phyloP scores from a whole-genome alignment of 2,329 filamentous ascomycete genomes.

The Tolypocladium endophyticum region DNA sequence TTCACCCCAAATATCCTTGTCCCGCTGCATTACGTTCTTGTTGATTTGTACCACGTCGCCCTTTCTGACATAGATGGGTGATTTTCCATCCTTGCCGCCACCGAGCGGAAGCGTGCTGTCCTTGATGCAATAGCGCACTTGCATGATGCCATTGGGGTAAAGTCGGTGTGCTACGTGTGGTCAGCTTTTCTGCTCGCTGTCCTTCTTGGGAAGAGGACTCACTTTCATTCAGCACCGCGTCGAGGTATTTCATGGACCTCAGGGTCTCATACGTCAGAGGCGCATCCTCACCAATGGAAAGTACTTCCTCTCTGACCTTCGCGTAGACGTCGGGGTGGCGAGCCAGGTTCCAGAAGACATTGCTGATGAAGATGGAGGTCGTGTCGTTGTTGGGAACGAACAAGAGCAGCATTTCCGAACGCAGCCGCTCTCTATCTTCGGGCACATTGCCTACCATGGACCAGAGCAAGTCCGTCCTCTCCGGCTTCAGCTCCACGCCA shows the following conservation, averaged over 20 bases:
- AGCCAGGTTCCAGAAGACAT: neutral
- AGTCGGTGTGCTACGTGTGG: neutral
- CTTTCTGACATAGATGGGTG: neutral
- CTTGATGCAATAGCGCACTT: neutral
- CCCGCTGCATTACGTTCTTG: neutral
- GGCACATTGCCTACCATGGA: neutral
- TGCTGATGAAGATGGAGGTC: neutral
- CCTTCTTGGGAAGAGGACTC: neutral
- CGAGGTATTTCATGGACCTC: neutral
- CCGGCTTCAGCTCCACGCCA: neutral
- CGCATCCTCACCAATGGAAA: neutral
- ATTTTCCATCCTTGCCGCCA: neutral
- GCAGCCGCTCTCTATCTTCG: neutral
- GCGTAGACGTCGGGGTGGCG: neutral
- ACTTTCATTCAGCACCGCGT: neutral
- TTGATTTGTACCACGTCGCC: neutral
- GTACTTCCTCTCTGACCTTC: neutral
- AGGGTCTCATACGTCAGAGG: neutral
- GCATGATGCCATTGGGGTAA: neutral
- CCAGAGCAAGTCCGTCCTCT: neutral
- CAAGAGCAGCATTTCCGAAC: neutral
- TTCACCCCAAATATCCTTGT: neutral
- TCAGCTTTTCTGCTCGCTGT: neutral
- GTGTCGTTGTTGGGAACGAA: neutral
- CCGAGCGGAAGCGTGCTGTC: neutral